phyloP scores from a whole-genome alignment of 352 stramenopile genomes.

The Phytopythium litorale region DNA sequence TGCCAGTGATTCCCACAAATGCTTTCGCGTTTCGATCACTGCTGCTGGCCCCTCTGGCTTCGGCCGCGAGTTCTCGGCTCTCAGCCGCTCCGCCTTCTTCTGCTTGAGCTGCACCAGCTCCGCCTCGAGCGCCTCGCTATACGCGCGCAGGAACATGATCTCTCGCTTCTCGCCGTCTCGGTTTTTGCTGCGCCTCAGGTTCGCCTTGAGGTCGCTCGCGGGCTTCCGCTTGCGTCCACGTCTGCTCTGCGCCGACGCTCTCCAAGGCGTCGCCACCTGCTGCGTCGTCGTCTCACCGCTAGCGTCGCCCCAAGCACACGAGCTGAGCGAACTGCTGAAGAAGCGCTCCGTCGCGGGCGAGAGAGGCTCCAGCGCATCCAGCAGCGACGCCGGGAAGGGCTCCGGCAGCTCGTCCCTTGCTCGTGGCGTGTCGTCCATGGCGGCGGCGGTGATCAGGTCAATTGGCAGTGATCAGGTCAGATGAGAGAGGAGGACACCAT shows the following conservation, averaged over 20 bases:
- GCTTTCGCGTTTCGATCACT: too few relatives aligned
- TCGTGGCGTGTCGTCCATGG: background rate
- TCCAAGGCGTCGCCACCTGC: background rate
- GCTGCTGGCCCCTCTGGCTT: background rate
- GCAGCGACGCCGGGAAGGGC: background rate
- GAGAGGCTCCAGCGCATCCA: background rate
- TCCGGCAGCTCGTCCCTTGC: background rate
- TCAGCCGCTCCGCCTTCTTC: background rate
- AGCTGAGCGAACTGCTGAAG: background rate
- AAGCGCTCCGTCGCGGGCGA: background rate
- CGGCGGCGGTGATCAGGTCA: background rate
- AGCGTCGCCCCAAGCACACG: background rate
- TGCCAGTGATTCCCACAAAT: background rate
- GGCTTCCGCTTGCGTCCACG: background rate
- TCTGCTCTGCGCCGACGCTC: background rate
- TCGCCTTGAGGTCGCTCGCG: constrained; percentile 4
- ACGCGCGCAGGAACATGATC: constrained; percentile 5
- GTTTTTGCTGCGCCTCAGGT: constrained; percentile 2
- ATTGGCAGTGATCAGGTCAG: background rate
- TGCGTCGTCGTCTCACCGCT: background rate
- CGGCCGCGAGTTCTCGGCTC: background rate
- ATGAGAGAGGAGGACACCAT: background rate
- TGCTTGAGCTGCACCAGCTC: constrained; percentile 1
- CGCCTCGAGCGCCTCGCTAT: background rate
- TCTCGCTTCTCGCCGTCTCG: constrained; percentile 5